Base-by-base conservation (phyloP, 345 rosid genomes). In the Cochlearia excelsa region DNA sequence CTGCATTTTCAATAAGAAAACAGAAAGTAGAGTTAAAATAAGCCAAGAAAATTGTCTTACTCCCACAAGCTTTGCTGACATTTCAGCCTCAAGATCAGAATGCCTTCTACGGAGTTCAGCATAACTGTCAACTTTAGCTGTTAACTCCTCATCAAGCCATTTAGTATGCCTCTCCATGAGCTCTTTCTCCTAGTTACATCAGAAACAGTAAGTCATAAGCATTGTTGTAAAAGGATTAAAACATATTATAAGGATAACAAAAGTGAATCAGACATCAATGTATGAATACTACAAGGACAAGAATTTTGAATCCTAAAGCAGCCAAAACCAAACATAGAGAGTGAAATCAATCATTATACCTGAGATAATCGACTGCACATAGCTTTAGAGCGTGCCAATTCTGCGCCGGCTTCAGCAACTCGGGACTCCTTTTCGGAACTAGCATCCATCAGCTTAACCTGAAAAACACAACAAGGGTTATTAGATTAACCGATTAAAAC, bases 131-230 rank as follows among this genome's bases (percentile, higher is more conserved):
- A 76, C 85, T 76, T 93, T 93, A 57, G 80, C 57, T 8, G 83
- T 83, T 77, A 93, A 66, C 81, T 93, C 97, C 34, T 89, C 89
- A 59, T 93, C 84, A 57, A 93, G 85, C 99, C 99, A 93, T 23
- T 66, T 53, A 71, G 91, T 90, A 70, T 93, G 99, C 73, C 86
- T 82, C 73, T 85, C 86, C 38, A 80, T 69, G 63, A 93, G 90
- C 58, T 93, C 99, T 74, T 93, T 93, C 81, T 83, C 99, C 97
- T 91, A 73, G 45, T 46, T 64, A 63, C 55, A 76, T 57, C 37
- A 66, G 61, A 67, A 57, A 30, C 41, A n/a, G 48, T 38, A 47
- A 26, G 50, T 33, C 40, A 58, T 34, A 42, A 33, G 29, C 59
- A 35, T 44, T 44, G 48, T 30, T 37, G 46, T 35, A 42, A 49